phyloP scores from a whole-genome alignment of 495 filamentous ascomycete species.

The Tuber brumale region DNA sequence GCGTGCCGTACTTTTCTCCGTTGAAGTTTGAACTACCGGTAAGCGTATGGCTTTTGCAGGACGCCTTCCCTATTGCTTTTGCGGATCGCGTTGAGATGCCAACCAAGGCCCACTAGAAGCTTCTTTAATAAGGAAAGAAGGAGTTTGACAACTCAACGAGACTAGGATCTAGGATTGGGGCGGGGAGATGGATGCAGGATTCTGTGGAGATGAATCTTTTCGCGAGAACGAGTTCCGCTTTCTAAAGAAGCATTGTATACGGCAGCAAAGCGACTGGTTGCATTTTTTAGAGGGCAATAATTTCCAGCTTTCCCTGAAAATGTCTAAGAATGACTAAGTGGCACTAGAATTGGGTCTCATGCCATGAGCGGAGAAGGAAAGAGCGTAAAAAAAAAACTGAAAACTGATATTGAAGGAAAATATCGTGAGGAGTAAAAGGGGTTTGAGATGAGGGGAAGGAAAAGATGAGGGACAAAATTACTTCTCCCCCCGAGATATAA shows the following conservation, averaged over 20 bases:
- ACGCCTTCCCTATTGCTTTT: constrained; percentile 33
- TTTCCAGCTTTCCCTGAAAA: constrained; percentile 8
- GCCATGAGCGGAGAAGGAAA: background rate
- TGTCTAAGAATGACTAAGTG: background rate
- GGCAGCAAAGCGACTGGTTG: constrained; percentile 5
- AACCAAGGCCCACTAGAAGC: constrained; percentile 21
- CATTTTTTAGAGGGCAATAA: constrained; percentile 11
- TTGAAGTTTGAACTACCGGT: constrained; percentile 5
- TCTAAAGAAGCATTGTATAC: constrained; percentile 4
- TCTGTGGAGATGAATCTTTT: background rate
- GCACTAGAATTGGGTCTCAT: background rate
- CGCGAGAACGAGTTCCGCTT: constrained; percentile 16
- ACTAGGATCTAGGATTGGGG: constrained; percentile 25
- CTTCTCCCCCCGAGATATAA: background rate
- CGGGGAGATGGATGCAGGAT: constrained; percentile 7
- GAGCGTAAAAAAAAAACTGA: background rate
- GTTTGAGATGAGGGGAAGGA: background rate
- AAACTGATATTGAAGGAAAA: background rate
- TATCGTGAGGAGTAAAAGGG: background rate
- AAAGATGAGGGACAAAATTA: background rate
- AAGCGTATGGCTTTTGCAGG: constrained; percentile 27
- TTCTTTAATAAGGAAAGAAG: constrained; percentile 11
- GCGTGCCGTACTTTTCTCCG: constrained; percentile 20
- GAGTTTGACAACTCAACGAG: constrained; percentile 21
- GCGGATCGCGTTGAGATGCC: constrained; percentile 36